Base-by-base conservation (phyloP, 2,329 filamentous ascomycete genomes). In the Rhynchosporium agropyri region DNA sequence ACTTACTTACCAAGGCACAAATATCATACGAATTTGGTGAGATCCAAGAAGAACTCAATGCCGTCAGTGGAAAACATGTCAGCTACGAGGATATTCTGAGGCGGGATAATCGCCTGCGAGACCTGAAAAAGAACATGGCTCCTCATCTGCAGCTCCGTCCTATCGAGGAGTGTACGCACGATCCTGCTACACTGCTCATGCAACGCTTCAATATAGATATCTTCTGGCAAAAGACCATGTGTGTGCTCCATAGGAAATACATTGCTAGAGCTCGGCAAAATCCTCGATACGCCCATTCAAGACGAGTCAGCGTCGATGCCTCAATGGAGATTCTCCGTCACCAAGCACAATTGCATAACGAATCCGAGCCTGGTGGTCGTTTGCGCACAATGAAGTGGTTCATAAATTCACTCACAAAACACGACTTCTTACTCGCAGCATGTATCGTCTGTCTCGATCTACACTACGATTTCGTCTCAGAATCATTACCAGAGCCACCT, bases 241-340 rank as follows among this genome's bases (percentile, higher is more conserved):
- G 92, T 71, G 84, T 97, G 28, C 83, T 99, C 45, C 95, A 99
- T 75, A 85, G 92, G 57, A 92, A 92, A 67, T 97, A 95, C 74
- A 83, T 97, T 63, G 81, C 85, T n/a, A 85, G 88, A 63, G 90
- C 92, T 4, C 82, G 90, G 54, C 85, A 90, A 63, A 95, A 94
- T 70, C 81, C 89, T 9, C 84, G 92, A 8, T 98, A 96, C 72
- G 85, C 87, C 8, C 91, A 95, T 72, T 97, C 92, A 2, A 85
- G 94, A 36, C 87, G 88, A 46, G 89, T 88, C 28, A 95, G 92
- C 67, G 89, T 98, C 46, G 92, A 97, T 71, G 90, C 93, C 1
- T 91, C 92, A 0, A 82, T 97, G 81, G 88, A 89, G 68, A 87
- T 96, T 54, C 81, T 99, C 46, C 82, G 84, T 29, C 91, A 94